These are phyloP conservation scores for Miscanthus lutarioriparius DNA, from an alignment of 176 grass and related monocot genomes.

Conservation along the genomic window DNA sequence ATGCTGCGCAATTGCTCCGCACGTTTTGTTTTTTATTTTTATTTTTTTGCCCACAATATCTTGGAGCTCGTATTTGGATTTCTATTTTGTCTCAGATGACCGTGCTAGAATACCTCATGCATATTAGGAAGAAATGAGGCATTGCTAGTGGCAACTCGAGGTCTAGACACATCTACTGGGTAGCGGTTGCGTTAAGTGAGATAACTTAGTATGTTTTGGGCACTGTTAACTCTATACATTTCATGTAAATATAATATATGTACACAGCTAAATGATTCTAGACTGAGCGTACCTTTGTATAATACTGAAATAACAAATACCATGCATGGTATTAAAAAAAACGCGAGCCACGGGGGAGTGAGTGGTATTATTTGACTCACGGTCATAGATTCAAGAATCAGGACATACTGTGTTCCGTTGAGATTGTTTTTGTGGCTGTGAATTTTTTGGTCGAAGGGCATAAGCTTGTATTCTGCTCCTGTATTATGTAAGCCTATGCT, in stretches of 20 bases:
- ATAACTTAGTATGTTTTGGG: not conserved
- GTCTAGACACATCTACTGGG: not conserved
- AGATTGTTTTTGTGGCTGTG: not conserved
- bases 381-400: not conserved
- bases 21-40: not conserved
- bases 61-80: not conserved
- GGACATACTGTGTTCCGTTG: not conserved
- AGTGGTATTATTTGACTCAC: not conserved
- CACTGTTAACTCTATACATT: not conserved
- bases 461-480: too few relatives aligned
- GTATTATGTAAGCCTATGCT: too few relatives aligned
- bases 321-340: not conserved
- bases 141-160: not conserved
- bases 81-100: not conserved
- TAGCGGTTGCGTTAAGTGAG: not conserved
- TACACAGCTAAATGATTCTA: not conserved
- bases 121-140: slow-evolving; percentile 27
- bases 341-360: too few relatives aligned
- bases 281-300: not conserved
- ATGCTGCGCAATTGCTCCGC: not conserved
- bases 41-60: not conserved
- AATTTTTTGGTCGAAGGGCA: not conserved
- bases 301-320: not conserved
- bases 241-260: slow-evolving; percentile 16
- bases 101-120: not conserved